A percentile compares a stretch with the other conserved stretches of the same genome.
Conservation (phyloP, 2,329 filamentous ascomycete species). For the Ascochyta pisi region DNA sequence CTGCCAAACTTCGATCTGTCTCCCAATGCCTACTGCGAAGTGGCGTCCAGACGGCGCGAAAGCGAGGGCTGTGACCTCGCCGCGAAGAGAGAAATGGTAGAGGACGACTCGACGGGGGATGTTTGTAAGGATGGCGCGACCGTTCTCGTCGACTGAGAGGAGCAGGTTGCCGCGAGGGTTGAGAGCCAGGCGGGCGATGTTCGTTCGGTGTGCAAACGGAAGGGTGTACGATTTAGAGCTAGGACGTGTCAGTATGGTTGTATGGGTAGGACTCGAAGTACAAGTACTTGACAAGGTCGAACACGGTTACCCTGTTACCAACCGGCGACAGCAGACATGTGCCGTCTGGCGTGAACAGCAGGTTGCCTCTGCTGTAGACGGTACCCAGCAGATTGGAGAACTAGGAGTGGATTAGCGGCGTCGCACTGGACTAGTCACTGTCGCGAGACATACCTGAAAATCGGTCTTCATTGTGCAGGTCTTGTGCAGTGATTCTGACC, state of each 20-base stretch:
- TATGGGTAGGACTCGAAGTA: not conserved
- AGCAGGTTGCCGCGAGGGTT: slow-evolving; percentile 91
- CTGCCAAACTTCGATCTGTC: slow-evolving; percentile 93
- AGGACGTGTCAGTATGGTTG: slow-evolving; percentile 14
- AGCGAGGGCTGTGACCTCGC: slow-evolving; percentile 79
- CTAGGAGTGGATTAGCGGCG: slow-evolving; percentile 58
- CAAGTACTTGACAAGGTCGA: slow-evolving; percentile 92
- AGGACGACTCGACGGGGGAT: slow-evolving; percentile 83
- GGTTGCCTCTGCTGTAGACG: slow-evolving; percentile 97
- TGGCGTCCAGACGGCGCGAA: slow-evolving; percentile 91
- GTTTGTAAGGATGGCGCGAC: slow-evolving; percentile 91
- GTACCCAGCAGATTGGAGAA: slow-evolving; percentile 98
- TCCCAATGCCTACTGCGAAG: slow-evolving; percentile 87
- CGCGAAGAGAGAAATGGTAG: slow-evolving; percentile 94
- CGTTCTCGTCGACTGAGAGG: slow-evolving; percentile 92
- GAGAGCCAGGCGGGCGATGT: slow-evolving; percentile 86
- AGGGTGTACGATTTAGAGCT: slow-evolving; percentile 89
- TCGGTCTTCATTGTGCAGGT: slow-evolving; percentile 87
- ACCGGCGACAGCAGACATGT: slow-evolving; percentile 95
- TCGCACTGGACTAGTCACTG: slow-evolving; percentile 18
- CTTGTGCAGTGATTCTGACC: not conserved
- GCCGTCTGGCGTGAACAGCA: slow-evolving; percentile 95
- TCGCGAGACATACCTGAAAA: slow-evolving; percentile 74
- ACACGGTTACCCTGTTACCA: slow-evolving; percentile 93
- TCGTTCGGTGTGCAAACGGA: slow-evolving; percentile 90